Evolutionary conservation across 1,139 yeast genomes (phyloP).

Genomic region (Suhomyces taliae): DNA sequence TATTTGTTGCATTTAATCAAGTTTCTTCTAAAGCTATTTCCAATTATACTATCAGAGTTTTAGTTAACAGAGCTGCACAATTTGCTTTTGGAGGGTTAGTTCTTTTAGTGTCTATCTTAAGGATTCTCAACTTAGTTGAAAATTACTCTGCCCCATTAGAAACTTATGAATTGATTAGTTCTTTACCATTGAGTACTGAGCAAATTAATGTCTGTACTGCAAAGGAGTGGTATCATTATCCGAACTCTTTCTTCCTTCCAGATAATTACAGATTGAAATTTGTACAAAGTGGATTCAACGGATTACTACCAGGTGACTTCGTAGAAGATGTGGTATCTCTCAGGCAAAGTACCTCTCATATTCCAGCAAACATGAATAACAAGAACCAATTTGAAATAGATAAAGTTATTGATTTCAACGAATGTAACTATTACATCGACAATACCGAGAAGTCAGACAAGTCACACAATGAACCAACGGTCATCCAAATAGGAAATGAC

Average conservation of each 20-base stretch:
- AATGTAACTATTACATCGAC: slow-evolving; percentile 65
- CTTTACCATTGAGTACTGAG: slow-evolving; percentile 4
- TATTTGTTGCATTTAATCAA: slow-evolving; percentile 15
- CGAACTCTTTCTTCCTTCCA: slow-evolving; percentile 80
- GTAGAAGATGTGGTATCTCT: slow-evolving; percentile 36
- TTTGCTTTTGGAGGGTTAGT: slow-evolving; percentile 13
- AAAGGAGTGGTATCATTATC: slow-evolving; percentile 93
- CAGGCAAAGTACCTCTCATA: slow-evolving; percentile 32
- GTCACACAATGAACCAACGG: slow-evolving; percentile 26
- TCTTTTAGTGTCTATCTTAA: slow-evolving; percentile 36
- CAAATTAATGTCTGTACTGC: slow-evolving; percentile 73
- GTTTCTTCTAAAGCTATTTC: slow-evolving; percentile 4
- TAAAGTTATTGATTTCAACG: slow-evolving; percentile 43
- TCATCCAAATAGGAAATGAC: slow-evolving; percentile 18
- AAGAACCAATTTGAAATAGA: slow-evolving; percentile 57
- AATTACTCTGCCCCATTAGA: slow-evolving; percentile 64
- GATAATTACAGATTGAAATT: slow-evolving; percentile 60
- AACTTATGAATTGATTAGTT: slow-evolving; percentile 15
- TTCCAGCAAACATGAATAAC: slow-evolving; percentile 73
- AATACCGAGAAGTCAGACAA: slow-evolving; percentile 37
- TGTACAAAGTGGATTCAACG: slow-evolving; percentile 77
- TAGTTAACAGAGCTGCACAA: slow-evolving; percentile 3
- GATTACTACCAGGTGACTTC: slow-evolving; percentile 87
- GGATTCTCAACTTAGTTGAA: slow-evolving; percentile 43
- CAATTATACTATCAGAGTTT: slow-evolving; percentile 1